These are phyloP conservation scores for Acmispon strigosus DNA, from an alignment of 306 rosid species.

Conservation along the genomic window DNA sequence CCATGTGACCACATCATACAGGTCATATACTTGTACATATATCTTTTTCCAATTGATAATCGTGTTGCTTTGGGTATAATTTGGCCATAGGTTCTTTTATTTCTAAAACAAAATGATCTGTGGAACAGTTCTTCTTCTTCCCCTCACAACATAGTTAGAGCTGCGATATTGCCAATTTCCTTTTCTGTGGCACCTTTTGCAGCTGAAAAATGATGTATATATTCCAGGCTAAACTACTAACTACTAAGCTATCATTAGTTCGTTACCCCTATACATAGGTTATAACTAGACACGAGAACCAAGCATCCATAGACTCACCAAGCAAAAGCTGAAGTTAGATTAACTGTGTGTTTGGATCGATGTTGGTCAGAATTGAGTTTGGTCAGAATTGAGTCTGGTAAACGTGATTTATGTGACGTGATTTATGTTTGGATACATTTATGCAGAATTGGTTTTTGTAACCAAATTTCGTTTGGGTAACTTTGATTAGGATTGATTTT, in stretches of 20 bases:
- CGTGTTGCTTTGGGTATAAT: neutral
- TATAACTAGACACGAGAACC: neutral
- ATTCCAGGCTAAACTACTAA: neutral
- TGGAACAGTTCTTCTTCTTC: slow-evolving; percentile 11
- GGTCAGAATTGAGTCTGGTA: too few species aligned
- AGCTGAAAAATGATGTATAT: neutral
- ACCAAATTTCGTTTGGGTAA: too few species aligned
- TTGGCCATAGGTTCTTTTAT: neutral
- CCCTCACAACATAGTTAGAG: neutral
- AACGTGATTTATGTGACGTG: too few species aligned
- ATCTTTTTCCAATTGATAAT: neutral
- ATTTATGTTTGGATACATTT: too few species aligned
- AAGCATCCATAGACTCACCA: too few species aligned
- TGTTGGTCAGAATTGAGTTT: too few species aligned
- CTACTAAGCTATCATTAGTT: neutral
- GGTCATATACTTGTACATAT: neutral
- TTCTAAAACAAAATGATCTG: slow-evolving; percentile 14
- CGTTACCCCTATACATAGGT: neutral
- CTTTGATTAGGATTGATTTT: too few species aligned
- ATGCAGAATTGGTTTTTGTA: too few species aligned
- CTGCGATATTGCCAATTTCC: neutral
- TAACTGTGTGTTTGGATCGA: too few species aligned
- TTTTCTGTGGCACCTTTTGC: neutral
- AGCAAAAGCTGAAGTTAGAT: too few species aligned
- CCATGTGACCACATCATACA: slow-evolving; percentile 5